A percentile compares a stretch with the other conserved stretches of the same genome.
phyloP scores from a whole-genome alignment of 108 stramenopile species.

The Cyclotella cryptica region DNA sequence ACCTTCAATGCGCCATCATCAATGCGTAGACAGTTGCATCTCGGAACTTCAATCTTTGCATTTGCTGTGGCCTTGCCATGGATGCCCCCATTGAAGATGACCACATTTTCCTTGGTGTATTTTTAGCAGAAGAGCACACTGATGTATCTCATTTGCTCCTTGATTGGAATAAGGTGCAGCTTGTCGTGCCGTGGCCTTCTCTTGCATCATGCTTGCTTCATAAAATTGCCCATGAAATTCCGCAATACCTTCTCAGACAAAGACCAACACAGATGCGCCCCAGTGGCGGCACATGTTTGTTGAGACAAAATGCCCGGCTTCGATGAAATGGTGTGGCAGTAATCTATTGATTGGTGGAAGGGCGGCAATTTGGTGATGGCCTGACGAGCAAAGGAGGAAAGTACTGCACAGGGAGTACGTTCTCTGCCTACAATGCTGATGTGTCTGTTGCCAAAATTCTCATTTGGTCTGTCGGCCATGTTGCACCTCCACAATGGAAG shows the following conservation, averaged over 20 bases:
- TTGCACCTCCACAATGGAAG: no score
- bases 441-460: neutral
- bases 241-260: neutral
- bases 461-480: neutral
- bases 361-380: neutral
- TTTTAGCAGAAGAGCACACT: neutral
- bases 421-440: neutral
- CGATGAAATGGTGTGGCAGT: conserved; percentile 4
- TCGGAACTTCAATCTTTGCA: neutral
- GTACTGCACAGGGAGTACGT: no score
- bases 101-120: neutral
- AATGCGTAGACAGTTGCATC: conserved; percentile 2
- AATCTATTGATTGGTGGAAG: neutral
- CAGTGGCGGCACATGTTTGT: neutral
- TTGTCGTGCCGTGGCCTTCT: neutral
- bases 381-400: no score
- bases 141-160: neutral
- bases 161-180: neutral
- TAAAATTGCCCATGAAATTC: neutral
- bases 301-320: neutral
- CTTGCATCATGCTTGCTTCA: neutral
- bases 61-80: neutral
- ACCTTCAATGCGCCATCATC: neutral
- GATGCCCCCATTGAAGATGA: neutral
- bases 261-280: neutral